phyloP scores from a whole-genome alignment of 2,329 filamentous ascomycete genomes.

The Diaporthe aspalathi region DNA sequence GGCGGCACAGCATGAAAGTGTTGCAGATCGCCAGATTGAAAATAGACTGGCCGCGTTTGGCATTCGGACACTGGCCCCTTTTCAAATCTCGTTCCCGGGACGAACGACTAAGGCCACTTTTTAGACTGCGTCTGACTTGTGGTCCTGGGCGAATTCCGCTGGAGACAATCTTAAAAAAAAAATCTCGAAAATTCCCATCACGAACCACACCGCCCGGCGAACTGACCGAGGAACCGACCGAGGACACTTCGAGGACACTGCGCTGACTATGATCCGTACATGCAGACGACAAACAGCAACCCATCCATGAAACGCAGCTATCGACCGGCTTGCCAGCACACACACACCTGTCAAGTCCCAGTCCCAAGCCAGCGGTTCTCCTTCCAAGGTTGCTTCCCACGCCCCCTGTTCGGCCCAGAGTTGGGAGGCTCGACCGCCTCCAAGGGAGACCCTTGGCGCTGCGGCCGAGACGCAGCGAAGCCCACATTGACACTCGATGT shows the following conservation, averaged over 20 bases:
- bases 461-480: constrained; percentile 22
- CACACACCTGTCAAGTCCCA: not conserved
- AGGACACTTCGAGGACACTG: not conserved
- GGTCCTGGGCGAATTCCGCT: constrained; percentile 14
- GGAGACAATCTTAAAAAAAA: constrained; percentile 26
- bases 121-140: constrained; percentile 24
- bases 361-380: constrained; percentile 25
- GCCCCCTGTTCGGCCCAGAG: constrained; percentile 13
- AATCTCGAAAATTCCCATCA: not conserved
- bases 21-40: constrained; percentile 21
- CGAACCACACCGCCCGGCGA: constrained; percentile 20
- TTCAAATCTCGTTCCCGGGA: constrained; percentile 27
- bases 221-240: not conserved
- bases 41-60: constrained; percentile 21
- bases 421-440: not conserved
- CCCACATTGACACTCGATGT: constrained; percentile 15
- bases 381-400: no score
- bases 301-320: not conserved
- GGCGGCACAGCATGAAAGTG: constrained; percentile 22
- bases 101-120: constrained; percentile 11
- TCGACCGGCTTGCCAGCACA: not conserved
- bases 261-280: constrained; percentile 24
- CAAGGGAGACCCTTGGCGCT: constrained; percentile 23
- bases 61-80: constrained; percentile 20
- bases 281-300: not conserved